Conservation (phyloP, 805 yeast species). For the Zygotorulaspora danielsina region DNA sequence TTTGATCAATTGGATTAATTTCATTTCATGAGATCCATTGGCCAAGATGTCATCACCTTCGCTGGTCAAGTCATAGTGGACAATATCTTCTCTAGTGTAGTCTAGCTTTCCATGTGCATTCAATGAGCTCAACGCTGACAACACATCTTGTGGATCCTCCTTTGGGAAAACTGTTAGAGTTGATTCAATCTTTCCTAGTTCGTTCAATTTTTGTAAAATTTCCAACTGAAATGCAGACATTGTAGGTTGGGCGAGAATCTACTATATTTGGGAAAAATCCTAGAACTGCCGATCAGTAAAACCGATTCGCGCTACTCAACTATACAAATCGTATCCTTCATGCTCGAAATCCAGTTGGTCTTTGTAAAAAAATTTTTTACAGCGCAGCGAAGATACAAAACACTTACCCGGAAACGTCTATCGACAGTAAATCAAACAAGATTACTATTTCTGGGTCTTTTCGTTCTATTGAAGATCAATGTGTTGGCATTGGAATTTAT, state of each 20-base stretch:
- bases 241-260: neutral
- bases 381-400: neutral
- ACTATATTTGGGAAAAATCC: too few species aligned
- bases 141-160: constrained; percentile 58
- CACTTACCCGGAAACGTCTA: neutral
- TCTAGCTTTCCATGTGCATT: constrained; percentile 77
- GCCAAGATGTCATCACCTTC: constrained; percentile 79
- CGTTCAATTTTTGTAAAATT: constrained; percentile 61
- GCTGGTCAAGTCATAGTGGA: constrained; percentile 65
- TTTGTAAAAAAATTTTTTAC: neutral
- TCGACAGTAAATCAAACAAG: neutral
- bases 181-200: constrained; percentile 60
- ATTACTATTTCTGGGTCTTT: constrained; percentile 11
- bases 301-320: too few species aligned
- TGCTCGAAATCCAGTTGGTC: too few species aligned
- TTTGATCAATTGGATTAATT: constrained; percentile 71
- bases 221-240: constrained; percentile 69
- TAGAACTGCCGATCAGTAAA: too few species aligned
- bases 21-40: constrained; percentile 86
- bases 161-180: constrained; percentile 65
- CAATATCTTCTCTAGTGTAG: constrained; percentile 69
- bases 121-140: constrained; percentile 82
- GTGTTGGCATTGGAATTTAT: constrained; percentile 19
- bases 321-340: too few species aligned
- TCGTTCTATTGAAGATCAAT: constrained; percentile 21